These are phyloP conservation scores for Xanthoparmelia taractica DNA, from an alignment of 495 filamentous ascomycete genomes.

Conservation along the genomic window DNA sequence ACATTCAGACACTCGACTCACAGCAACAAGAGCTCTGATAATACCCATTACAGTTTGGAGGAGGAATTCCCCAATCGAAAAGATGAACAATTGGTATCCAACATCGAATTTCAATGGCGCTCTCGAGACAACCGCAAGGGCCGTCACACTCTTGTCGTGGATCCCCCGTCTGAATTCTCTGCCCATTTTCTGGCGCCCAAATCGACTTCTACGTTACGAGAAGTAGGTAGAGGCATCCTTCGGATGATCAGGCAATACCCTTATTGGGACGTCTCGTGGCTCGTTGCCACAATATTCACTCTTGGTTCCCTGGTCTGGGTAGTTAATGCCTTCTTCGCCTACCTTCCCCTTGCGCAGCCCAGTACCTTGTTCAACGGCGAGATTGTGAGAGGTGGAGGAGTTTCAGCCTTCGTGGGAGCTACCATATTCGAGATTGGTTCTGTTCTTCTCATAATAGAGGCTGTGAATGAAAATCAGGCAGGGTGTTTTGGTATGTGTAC, in stretches of 20 bases:
- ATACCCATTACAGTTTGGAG: neutral
- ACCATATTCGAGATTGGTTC: constrained; percentile 62
- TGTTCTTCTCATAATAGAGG: constrained; percentile 58
- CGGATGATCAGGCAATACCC: constrained; percentile 53
- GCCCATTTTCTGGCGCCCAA: constrained; percentile 35
- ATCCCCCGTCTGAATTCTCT: constrained; percentile 26
- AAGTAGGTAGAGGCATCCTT: constrained; percentile 38
- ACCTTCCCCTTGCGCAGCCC: constrained; percentile 51
- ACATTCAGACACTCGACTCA: constrained; percentile 23
- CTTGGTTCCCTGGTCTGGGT: constrained; percentile 58
- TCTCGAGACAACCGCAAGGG: constrained; percentile 69
- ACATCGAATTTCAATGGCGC: constrained; percentile 44
- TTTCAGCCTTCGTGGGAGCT: constrained; percentile 62
- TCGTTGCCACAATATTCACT: constrained; percentile 58
- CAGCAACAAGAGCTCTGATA: neutral
- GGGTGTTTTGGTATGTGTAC: constrained; percentile 50
- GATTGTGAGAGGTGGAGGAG: constrained; percentile 45
- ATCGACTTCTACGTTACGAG: constrained; percentile 37
- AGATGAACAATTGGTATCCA: constrained; percentile 15
- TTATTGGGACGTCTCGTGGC: constrained; percentile 62
- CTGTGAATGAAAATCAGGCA: constrained; percentile 53
- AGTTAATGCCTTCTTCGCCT: constrained; percentile 62
- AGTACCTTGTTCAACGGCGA: constrained; percentile 49
- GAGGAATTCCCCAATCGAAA: constrained; percentile 12
- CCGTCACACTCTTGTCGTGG: constrained; percentile 50